A percentile compares a stretch with the other conserved stretches of the same genome.
phyloP scores from a whole-genome alignment of 1,284 basidiomycete species.

The Chalciporus piperatoides region DNA sequence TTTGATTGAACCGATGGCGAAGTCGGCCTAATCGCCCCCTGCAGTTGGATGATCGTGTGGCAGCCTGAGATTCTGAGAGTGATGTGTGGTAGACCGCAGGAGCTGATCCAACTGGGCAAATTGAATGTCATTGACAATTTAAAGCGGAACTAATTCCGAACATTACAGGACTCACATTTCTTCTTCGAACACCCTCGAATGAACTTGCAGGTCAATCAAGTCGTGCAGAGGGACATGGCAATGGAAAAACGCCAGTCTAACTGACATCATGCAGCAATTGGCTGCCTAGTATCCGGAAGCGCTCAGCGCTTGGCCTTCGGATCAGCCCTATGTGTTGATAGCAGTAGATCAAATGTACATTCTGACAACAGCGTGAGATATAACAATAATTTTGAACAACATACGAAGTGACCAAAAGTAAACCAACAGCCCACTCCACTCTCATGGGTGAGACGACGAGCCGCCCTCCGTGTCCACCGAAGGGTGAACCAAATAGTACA shows the following conservation, averaged over 20 bases:
- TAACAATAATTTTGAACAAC: neutral
- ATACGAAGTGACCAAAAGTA: neutral
- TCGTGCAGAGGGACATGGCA: too few relatives aligned
- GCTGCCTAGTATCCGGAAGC: too few relatives aligned
- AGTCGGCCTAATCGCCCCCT: neutral
- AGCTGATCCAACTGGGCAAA: neutral
- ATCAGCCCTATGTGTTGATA: neutral
- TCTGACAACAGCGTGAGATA: neutral
- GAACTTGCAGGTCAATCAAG: too few relatives aligned
- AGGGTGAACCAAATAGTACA: slow-evolving; percentile 80
- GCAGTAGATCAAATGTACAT: neutral
- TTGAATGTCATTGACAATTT: too few relatives aligned
- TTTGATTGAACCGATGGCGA: neutral
- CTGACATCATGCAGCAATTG: too few relatives aligned
- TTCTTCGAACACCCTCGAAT: too few relatives aligned
- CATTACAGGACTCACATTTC: too few relatives aligned
- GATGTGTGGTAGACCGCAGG: neutral
- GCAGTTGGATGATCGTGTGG: neutral
- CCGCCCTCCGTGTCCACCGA: slow-evolving; percentile 65
- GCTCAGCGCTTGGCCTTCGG: too few relatives aligned
- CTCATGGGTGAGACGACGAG: slow-evolving; percentile 37
- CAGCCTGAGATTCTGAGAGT: too few relatives aligned
- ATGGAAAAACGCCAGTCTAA: too few relatives aligned
- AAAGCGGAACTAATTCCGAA: too few relatives aligned
- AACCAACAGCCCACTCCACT: neutral